phyloP scores from a whole-genome alignment of 1,284 basidiomycete genomes.

The Rhodotorula sp. region DNA sequence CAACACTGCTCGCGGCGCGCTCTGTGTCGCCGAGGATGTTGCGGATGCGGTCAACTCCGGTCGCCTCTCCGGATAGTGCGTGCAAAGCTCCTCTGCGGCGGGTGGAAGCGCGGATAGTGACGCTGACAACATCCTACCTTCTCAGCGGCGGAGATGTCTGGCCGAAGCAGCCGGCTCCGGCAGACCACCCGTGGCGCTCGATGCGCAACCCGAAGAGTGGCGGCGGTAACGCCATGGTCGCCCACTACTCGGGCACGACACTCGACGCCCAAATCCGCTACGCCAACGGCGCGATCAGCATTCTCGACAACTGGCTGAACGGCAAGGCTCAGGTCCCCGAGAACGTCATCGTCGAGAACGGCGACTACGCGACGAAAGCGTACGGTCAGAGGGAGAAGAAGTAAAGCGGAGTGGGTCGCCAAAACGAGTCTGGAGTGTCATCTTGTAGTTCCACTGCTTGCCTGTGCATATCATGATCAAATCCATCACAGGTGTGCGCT shows the following conservation, averaged over 20 bases:
- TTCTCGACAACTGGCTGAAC: conserved; percentile 73
- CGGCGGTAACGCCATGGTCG: conserved; percentile 50
- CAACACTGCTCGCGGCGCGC: conserved; percentile 75
- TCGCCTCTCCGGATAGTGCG: conserved; percentile 54
- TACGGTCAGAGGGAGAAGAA: conserved; percentile 11
- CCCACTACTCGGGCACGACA: conserved; percentile 22
- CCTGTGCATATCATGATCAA: no score
- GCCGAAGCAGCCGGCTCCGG: conserved; percentile 65
- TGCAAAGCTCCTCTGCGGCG: conserved; percentile 54
- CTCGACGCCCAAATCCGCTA: conserved; percentile 79
- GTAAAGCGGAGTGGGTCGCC: neutral
- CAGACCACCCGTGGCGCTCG: conserved; percentile 80
- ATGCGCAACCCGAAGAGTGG: conserved; percentile 69
- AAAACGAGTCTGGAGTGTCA: no score
- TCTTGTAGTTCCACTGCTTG: no score
- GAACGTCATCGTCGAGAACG: conserved; percentile 66
- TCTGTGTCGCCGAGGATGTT: conserved; percentile 79
- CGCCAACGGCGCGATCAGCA: conserved; percentile 73
- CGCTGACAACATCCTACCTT: no score
- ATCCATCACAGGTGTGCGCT: no score
- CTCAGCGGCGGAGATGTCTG: conserved; percentile 48
- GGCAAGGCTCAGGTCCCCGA: conserved; percentile 67
- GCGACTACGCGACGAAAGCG: conserved; percentile 27
- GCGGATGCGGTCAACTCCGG: conserved; percentile 74
- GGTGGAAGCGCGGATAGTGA: neutral